These are phyloP conservation scores for Hippophae rhamnoides DNA, from an alignment of 306 rosid species.

Conservation along the genomic window DNA sequence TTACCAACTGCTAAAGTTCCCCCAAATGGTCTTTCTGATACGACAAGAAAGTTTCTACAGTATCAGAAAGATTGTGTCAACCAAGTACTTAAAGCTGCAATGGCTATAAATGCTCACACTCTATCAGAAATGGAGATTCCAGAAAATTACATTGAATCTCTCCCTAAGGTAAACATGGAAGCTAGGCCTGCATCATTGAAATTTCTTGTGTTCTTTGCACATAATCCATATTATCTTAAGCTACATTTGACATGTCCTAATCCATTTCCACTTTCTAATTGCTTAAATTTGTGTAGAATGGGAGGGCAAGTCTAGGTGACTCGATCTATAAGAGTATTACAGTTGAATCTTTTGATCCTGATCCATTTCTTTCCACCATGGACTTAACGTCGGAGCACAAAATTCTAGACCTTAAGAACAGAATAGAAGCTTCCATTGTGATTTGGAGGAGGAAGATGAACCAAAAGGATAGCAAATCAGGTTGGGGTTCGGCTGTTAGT, in stretches of 20 bases:
- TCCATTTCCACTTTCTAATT: neutral
- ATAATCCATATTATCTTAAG: too few relatives aligned
- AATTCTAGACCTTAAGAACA: conserved; percentile 79
- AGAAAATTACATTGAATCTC: conserved; percentile 75
- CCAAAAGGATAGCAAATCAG: conserved; percentile 85
- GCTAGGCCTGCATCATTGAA: neutral
- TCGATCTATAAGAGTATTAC: conserved; percentile 66
- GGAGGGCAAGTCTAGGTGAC: conserved; percentile 95
- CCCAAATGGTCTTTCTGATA: conserved; percentile 62
- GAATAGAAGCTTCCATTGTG: conserved; percentile 90
- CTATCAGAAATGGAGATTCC: conserved; percentile 93
- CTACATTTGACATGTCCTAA: neutral
- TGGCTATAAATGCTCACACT: conserved; percentile 96
- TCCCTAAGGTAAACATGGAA: conserved; percentile 66
- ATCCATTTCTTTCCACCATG: conserved; percentile 57
- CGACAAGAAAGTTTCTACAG: conserved; percentile 73
- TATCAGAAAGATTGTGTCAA: conserved; percentile 92
- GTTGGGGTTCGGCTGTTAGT: conserved; percentile 96
- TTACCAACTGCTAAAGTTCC: conserved; percentile 86
- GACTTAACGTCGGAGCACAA: conserved; percentile 94
- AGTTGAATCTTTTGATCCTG: conserved; percentile 84
- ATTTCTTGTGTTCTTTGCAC: neutral
- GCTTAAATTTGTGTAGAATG: conserved; percentile 41
- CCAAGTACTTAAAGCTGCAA: conserved; percentile 98
- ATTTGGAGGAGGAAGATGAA: conserved; percentile 94